Percentiles rank a stretch among this genome's conserved stretches.
These are phyloP conservation scores for Yamadazyma mexicana DNA, from an alignment of 1,139 yeast species.

Conservation along the genomic window DNA sequence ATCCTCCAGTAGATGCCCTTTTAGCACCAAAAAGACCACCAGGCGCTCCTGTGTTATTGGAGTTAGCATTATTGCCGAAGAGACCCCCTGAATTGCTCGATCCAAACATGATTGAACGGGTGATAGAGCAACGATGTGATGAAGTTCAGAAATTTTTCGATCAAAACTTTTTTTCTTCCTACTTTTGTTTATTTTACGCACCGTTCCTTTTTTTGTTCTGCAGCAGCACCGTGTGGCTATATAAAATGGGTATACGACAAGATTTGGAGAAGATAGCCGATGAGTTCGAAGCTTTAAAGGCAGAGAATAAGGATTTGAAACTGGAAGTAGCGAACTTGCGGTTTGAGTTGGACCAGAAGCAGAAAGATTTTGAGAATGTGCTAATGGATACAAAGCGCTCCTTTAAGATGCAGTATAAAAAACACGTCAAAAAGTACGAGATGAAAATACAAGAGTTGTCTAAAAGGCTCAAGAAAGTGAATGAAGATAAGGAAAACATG, in stretches of 20 bases:
- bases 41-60: constrained; percentile 10
- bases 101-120: constrained; percentile 18
- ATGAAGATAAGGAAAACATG: constrained; percentile 7
- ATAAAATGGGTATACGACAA: constrained; percentile 2
- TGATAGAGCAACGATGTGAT: constrained; percentile 1
- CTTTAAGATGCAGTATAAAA: constrained; percentile 14
- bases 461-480: background rate
- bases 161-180: constrained; percentile 1
- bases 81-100: constrained; percentile 11
- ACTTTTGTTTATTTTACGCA: constrained; percentile 2
- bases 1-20: constrained; percentile 10
- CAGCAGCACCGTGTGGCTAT: background rate
- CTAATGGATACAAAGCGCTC: constrained; percentile 12
- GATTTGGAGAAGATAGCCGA: constrained; percentile 9
- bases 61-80: constrained; percentile 14
- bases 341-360: constrained; percentile 6
- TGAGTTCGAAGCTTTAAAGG: constrained; percentile 10
- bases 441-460: constrained; percentile 12
- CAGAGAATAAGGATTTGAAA: constrained; percentile 12
- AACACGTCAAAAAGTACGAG: constrained; percentile 14
- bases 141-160: constrained; percentile 8
- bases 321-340: constrained; percentile 3
- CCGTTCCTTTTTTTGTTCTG: background rate
- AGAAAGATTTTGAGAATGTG: constrained; percentile 8
- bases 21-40: constrained; percentile 20